A percentile compares a stretch with the other conserved stretches of the same genome.
phyloP scores from a whole-genome alignment of 768 basidiomycete genomes.

The Mycena filopes region DNA sequence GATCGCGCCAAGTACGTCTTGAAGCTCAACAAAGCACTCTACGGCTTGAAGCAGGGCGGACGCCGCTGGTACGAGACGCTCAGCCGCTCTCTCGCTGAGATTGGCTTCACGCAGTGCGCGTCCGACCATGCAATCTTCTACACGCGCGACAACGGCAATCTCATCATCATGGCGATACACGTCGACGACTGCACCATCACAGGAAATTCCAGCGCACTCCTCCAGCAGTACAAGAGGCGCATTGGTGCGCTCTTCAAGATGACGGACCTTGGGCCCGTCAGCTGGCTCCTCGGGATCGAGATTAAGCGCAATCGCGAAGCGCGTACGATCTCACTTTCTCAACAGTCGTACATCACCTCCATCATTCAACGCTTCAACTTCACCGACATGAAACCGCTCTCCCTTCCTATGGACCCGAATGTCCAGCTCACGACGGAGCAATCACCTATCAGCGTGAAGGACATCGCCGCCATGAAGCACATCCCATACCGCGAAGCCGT shows the following conservation, averaged over 20 bases:
- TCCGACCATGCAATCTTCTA: constrained; percentile 4
- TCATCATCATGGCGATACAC: constrained; percentile 22
- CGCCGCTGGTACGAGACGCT: constrained; percentile 31
- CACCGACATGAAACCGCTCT: background rate
- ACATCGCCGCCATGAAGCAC: background rate
- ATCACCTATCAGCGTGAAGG: background rate
- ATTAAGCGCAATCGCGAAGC: too few species aligned
- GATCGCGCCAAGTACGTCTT: constrained; percentile 22
- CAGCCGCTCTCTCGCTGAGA: background rate
- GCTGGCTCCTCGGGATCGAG: constrained; percentile 40
- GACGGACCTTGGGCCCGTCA: constrained; percentile 18
- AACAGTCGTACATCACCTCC: constrained; percentile 36
- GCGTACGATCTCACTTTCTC: constrained; percentile 36
- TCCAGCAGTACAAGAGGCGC: constrained; percentile 19
- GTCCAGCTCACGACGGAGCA: background rate
- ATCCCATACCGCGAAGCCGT: background rate
- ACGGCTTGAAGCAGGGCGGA: constrained; percentile 39
- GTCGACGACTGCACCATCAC: constrained; percentile 33
- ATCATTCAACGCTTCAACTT: constrained; percentile 34
- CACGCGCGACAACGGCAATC: constrained; percentile 4
- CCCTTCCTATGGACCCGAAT: background rate
- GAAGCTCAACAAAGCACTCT: constrained; percentile 34
- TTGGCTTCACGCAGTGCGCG: background rate
- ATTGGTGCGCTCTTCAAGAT: constrained; percentile 12
- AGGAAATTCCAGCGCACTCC: background rate